Base-by-base conservation (phyloP, 2,329 filamentous ascomycete genomes). In the Penicillium sp. region DNA sequence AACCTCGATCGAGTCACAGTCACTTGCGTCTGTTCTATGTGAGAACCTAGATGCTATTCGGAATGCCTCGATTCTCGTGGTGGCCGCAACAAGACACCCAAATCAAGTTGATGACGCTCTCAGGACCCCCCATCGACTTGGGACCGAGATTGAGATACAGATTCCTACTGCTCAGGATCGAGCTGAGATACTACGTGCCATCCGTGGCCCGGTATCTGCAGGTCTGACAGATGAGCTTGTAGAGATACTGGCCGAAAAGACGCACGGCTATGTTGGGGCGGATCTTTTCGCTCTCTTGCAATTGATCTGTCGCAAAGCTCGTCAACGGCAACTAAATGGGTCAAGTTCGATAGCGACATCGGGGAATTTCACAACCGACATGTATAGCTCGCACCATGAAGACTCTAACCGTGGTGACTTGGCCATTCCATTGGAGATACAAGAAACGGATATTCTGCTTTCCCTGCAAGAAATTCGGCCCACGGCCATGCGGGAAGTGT, bases 401-500 rank as follows among this genome's bases (percentile, higher is more conserved):
- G 33, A 28, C 31, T 45, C 53, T 3, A 30, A 49, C 12, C 36
- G 50, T n/a, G 46, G 53, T 14, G 40, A 63, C 53, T 25, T 38
- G 55, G 22, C 53, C 55, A 38, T 61, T 50, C 47, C 56, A 16
- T 48, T 73, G 27, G 48, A 59, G 18, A 70, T 73, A 31, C 54
- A 56, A 22, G 69, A 72, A 41, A 38, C 52, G 5, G 72, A 73
- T 49, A 58, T 73, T 39, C 28, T 66, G 29, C 59, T 62, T 33
- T 88, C 89, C 1, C 76, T 92, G 30, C 77, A 80, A 31, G 73
- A 80, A 47, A 83, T 90, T n/a, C 80, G 82, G 10, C 89, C 92
- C 1, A 90, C 87, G 1, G 88, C 89, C 3, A 92, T 97, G 81
- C 84, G 89, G 57, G 90, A 95, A 64, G 84, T 95, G 47, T 89